Evolutionary conservation across 2,329 filamentous ascomycete genomes (phyloP).

Genomic region (Fusarium denticulatum): DNA sequence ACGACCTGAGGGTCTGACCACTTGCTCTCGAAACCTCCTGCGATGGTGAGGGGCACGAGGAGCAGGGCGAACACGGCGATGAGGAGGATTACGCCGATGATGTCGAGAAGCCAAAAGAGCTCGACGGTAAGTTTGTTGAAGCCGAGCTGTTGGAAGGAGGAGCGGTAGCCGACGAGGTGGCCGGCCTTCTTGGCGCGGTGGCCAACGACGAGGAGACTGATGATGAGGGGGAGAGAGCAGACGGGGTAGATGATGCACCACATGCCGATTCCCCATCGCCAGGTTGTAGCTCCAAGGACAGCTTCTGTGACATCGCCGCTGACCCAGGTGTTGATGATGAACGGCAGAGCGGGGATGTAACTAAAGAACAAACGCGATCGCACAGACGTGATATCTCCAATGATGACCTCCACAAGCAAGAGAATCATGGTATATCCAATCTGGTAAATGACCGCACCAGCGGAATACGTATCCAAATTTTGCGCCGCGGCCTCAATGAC

Average conservation of each 20-base stretch:
- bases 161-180: slow-evolving; percentile 51
- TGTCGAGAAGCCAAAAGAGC: slow-evolving; percentile 59
- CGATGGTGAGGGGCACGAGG: slow-evolving; percentile 57
- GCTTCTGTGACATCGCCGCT: slow-evolving; percentile 64
- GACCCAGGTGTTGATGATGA: slow-evolving; percentile 73
- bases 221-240: slow-evolving; percentile 65
- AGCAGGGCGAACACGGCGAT: slow-evolving; percentile 59
- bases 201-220: slow-evolving; percentile 60
- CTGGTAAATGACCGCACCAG: slow-evolving; percentile 69
- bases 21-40: slow-evolving; percentile 52
- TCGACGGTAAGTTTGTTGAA: slow-evolving; percentile 48
- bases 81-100: slow-evolving; percentile 56
- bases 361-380: slow-evolving; percentile 71
- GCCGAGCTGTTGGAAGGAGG: slow-evolving; percentile 48
- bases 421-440: slow-evolving; percentile 71
- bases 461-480: slow-evolving; percentile 62
- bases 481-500: slow-evolving; percentile 64
- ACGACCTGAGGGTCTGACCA: slow-evolving; percentile 55
- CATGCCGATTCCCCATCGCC: slow-evolving; percentile 74
- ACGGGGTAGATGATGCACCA: slow-evolving; percentile 71
- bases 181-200: slow-evolving; percentile 63
- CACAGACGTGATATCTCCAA: slow-evolving; percentile 71
- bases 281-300: slow-evolving; percentile 60
- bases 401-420: slow-evolving; percentile 70
- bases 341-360: slow-evolving; percentile 68